Percentiles rank a stretch among this genome's conserved stretches.
Evolutionary conservation across 306 rosid species (phyloP).

Genomic region (Cucurbita moschata): DNA sequence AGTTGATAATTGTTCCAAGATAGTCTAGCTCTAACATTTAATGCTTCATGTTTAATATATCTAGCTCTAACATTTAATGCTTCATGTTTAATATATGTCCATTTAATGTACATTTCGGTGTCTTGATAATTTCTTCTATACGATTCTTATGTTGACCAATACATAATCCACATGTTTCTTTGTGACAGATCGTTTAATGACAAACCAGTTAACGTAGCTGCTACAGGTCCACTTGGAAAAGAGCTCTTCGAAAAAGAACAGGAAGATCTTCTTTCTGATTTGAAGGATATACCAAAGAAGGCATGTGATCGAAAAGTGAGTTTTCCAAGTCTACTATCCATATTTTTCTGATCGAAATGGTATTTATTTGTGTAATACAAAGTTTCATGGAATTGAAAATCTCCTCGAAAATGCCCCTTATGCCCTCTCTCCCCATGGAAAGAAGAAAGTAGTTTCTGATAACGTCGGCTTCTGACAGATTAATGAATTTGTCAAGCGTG

Average conservation of each 20-base stretch:
- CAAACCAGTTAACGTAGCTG: constrained; percentile 36
- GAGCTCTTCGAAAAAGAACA: constrained; percentile 91
- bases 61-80: background rate
- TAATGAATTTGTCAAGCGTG: constrained; percentile 90
- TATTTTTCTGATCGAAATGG: background rate
- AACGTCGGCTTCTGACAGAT: constrained; percentile 27
- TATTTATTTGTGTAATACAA: background rate
- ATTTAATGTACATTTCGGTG: background rate
- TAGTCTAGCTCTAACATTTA: background rate
- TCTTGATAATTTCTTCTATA: background rate
- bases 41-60: background rate
- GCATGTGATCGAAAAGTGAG: constrained; percentile 91
- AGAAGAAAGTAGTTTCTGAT: background rate
- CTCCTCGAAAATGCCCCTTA: background rate
- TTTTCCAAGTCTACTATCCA: background rate
- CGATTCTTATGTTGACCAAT: background rate
- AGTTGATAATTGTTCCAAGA: background rate
- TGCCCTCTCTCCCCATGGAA: background rate
- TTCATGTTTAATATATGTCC: background rate
- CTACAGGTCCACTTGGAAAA: constrained; percentile 53
- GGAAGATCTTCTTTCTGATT: constrained; percentile 75
- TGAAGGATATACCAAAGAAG: constrained; percentile 86
- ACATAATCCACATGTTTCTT: background rate
- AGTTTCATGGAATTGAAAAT: background rate
- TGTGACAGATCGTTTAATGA: constrained; percentile 86